Evolutionary conservation across 768 basidiomycete species (phyloP), one percentile per base, ranked within the genome.

Genomic region (Lactarius quietus): DNA sequence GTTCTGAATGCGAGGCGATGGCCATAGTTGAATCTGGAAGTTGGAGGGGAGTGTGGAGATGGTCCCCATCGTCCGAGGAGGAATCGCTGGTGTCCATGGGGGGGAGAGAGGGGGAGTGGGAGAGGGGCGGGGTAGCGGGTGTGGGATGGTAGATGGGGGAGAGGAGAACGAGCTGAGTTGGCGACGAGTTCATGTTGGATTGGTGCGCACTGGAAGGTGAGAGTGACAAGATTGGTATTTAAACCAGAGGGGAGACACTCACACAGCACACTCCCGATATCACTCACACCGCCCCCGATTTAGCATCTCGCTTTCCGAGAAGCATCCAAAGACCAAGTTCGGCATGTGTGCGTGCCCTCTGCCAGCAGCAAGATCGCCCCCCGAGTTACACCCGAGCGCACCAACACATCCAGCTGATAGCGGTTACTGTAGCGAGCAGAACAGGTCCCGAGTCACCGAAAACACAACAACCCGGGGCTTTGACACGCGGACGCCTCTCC

Each of bases 31-130:
- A n/a, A 45, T 70, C 63, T 5, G 64, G 61, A 6, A 61, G 20
- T 17, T 70, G 67, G 51, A 70, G 68, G 17, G 69, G 69, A 4
- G 69, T 70, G 14, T 65, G 67, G 3, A 63, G 67, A 51, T 69
- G 52, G 31, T 70, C 69, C 10, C 69, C 69, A 26, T 70, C 69
- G 20, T 70, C 69, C 10, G 64, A 65, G 35, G 67, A 68, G 23
- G 59, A 70, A n/a, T 70, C 69, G 33, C 62, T 61, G 35, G 38
- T 18, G n/a, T 69, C 67, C 69, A 69, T 69, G 38, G 61, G 45
- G 1, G 17, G 59, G 12, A 67, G 41, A 5, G 23, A 33, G 7
- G 67, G 68, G 1, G 67, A 69, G 31, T 52, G 61, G 20, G 61
- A 45, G 43, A 67, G 68, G 5, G 57, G 29, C 41, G 68, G 68